Base-by-base conservation (phyloP, 768 basidiomycete genomes). In the Cystofilobasidium macerans region DNA sequence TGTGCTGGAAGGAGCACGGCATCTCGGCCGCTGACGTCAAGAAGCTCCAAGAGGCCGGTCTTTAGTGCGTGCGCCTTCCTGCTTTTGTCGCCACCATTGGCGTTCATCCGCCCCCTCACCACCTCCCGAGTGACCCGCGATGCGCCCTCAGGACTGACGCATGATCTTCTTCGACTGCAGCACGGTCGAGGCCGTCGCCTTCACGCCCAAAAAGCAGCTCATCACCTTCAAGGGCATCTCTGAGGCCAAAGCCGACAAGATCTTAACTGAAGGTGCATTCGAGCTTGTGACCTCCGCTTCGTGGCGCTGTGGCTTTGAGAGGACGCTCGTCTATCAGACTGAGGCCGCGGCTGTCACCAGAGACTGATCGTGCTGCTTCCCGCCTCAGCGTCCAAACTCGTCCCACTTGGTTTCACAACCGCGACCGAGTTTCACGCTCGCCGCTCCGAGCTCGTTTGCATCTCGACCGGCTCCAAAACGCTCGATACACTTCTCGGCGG, bases 391-490 rank as follows among this genome's bases (percentile, higher is more conserved):
- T 86, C 86, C 73, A 98, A 97, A 79, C 88, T 97, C 71, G 86
- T 99, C 33, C 95, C 94, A 9, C 83, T 98, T 68, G 95, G 95
- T 4, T 99, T 99, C 75, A 91, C 92, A 70, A 98, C 94, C 64
- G 95, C 95, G 22, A 98, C 95, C 18, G 95, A 97, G 74, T 88
- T 97, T 9, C 95, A 99, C 75, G 87, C 91, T 26, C 85, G 92
- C 63, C 82, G 95, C 51, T 88, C 92, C 22, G 95, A 99, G 74
- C 82, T 98, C 35, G 89, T 99, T 26, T 88, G 89, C 77, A 93
- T 99, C 69, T 93, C 92, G 0, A 98, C 95, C 0, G 95, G 95
- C 28, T 92, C 89, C 2, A 94, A 92, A 72, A 91, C 95, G 70
- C 80, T 99, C 38, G 94, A 99, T 77, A 91, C 91, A 5, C 83